phyloP scores from a whole-genome alignment of 2,329 filamentous ascomycete genomes.

The Cordyceps pruinosa region DNA sequence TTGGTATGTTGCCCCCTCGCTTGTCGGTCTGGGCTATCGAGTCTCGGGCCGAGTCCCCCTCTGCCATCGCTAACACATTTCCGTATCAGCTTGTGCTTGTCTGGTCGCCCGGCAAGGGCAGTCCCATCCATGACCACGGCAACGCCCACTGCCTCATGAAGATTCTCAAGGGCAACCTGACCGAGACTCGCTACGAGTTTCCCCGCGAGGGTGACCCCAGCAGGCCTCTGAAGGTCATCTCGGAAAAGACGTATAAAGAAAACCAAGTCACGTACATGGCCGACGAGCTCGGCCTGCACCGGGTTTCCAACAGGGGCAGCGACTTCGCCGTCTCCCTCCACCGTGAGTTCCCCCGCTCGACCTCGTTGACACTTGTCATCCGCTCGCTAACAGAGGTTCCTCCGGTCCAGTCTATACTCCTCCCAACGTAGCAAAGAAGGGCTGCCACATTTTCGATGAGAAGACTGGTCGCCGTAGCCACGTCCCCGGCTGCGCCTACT shows the following conservation, averaged over 20 bases:
- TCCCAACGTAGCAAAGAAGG: constrained; percentile 76
- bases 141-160: constrained; percentile 93
- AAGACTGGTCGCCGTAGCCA: constrained; percentile 68
- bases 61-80: constrained; percentile 2
- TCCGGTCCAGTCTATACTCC: constrained; percentile 64
- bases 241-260: constrained; percentile 59
- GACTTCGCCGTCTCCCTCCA: constrained; percentile 82
- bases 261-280: constrained; percentile 87
- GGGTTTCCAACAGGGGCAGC: constrained; percentile 67
- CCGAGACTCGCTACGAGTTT: constrained; percentile 75
- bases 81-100: constrained; percentile 67
- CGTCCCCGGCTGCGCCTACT: constrained; percentile 64
- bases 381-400: constrained; percentile 23
- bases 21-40: neutral
- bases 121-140: constrained; percentile 81
- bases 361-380: constrained; percentile 24
- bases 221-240: constrained; percentile 56
- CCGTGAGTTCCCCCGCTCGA: constrained; percentile 36
- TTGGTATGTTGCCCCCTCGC: constrained; percentile 42
- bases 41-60: neutral
- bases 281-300: constrained; percentile 80
- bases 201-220: constrained; percentile 45
- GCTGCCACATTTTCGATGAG: constrained; percentile 76
- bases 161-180: constrained; percentile 69
- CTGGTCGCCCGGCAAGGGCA: constrained; percentile 78